These are phyloP conservation scores for Stentor roeselii DNA, from an alignment of 73 alveolate genomes.

Conservation along the genomic window DNA sequence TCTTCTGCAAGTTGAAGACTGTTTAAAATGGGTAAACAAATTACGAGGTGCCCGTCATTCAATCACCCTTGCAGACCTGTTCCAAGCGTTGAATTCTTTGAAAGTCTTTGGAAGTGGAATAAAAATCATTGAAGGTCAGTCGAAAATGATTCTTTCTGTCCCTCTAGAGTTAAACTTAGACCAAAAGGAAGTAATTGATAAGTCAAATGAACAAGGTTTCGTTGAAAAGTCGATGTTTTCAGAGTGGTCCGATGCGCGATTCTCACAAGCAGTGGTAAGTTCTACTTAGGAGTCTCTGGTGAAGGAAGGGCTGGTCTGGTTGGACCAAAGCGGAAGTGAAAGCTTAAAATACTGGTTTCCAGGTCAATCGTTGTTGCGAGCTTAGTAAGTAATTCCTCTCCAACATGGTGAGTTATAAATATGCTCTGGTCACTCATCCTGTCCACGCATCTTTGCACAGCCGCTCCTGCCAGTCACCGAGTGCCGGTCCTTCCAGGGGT, in stretches of 20 bases:
- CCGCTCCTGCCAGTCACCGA: too few relatives aligned
- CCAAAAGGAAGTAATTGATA: neutral
- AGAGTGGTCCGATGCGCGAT: neutral
- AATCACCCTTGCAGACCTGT: neutral
- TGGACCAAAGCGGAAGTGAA: neutral
- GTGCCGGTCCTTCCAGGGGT: too few relatives aligned
- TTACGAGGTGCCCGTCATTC: neutral
- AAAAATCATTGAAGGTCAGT: slow-evolving; percentile 9
- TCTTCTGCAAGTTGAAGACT: neutral
- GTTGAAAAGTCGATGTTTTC: neutral
- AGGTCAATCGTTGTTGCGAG: neutral
- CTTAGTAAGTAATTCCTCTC: too few relatives aligned
- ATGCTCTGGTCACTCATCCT: too few relatives aligned
- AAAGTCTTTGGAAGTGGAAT: slow-evolving; percentile 23
- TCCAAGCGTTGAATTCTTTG: neutral
- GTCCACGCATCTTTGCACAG: too few relatives aligned
- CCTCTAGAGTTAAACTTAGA: slow-evolving; percentile 9
- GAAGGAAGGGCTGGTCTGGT: slow-evolving; percentile 5
- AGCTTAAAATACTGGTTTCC: neutral
- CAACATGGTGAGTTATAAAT: too few relatives aligned
- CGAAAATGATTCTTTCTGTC: slow-evolving; percentile 19
- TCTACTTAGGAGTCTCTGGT: neutral
- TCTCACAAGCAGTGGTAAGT: neutral
- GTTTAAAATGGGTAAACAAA: slow-evolving; percentile 19
- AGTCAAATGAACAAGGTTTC: neutral